Conservation (phyloP, 345 rosid species). For the Jatropha curcas region DNA sequence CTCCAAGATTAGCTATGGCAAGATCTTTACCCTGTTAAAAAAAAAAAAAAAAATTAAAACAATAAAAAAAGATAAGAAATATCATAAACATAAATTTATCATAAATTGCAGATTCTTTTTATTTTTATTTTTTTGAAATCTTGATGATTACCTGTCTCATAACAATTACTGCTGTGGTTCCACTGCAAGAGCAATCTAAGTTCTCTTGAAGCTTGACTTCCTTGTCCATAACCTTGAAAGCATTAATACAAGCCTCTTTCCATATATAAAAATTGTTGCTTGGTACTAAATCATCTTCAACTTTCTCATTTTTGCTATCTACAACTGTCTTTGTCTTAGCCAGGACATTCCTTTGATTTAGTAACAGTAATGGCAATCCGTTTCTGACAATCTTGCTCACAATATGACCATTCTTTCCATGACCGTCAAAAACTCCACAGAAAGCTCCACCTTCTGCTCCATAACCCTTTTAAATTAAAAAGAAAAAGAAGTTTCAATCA, state of each 20-base stretch:
- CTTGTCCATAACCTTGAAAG: constrained; percentile 71
- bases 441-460: constrained; percentile 57
- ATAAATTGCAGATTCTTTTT: too few relatives aligned
- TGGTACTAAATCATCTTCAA: constrained; percentile 1
- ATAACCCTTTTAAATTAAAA: constrained; percentile 45
- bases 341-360: constrained; percentile 48
- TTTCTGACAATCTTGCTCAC: constrained; percentile 71
- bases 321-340: background rate
- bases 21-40: constrained; percentile 60
- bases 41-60: background rate
- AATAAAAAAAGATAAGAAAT: too few relatives aligned
- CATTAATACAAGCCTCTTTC: constrained; percentile 45
- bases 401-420: constrained; percentile 72
- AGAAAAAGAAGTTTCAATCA: too few relatives aligned
- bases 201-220: constrained; percentile 58
- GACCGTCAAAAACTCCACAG: constrained; percentile 87
- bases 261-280: constrained; percentile 33
- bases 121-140: too few relatives aligned
- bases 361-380: constrained; percentile 54
- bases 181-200: constrained; percentile 68
- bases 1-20: constrained; percentile 83
- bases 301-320: background rate
- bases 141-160: constrained; percentile 55
- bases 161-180: constrained; percentile 79
- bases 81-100: too few relatives aligned